Conservation (phyloP, 148 eudicot genomes). For the Persicaria maculosa region DNA sequence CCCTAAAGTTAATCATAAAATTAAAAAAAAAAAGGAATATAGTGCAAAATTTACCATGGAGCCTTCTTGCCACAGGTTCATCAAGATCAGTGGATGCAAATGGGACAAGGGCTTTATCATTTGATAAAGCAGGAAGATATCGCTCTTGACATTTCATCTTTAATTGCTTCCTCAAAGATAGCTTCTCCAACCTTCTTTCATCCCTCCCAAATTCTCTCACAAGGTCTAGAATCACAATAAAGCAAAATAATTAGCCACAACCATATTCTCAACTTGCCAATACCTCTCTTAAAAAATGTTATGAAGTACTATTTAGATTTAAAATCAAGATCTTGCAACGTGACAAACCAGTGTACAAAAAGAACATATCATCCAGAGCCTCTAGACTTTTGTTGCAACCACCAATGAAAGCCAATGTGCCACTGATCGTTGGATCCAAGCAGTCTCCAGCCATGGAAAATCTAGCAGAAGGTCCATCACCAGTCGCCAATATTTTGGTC, state of each 20-base stretch:
- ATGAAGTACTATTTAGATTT: neutral
- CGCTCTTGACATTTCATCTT: conserved; percentile 73
- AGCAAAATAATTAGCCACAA: neutral
- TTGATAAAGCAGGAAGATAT: conserved; percentile 19
- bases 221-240: conserved; percentile 35
- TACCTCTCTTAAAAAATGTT: neutral
- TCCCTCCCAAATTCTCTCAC: conserved; percentile 49
- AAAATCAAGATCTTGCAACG: conserved; percentile 1
- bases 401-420: conserved; percentile 71
- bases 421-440: conserved; percentile 67
- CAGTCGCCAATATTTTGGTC: conserved; percentile 56
- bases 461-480: conserved; percentile 86
- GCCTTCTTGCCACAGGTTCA: conserved; percentile 34
- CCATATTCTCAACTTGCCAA: neutral
- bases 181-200: conserved; percentile 62
- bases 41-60: conserved; percentile 29
- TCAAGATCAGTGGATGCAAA: conserved; percentile 28
- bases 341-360: conserved; percentile 68
- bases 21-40: neutral
- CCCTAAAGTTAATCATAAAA: neutral
- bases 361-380: conserved; percentile 86
- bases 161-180: conserved; percentile 76
- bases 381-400: conserved; percentile 84
- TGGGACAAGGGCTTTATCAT: conserved; percentile 32
- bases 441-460: conserved; percentile 91